Evolutionary conservation across 1,139 yeast species (phyloP).

Genomic region (Saccharomyces uvarum): DNA sequence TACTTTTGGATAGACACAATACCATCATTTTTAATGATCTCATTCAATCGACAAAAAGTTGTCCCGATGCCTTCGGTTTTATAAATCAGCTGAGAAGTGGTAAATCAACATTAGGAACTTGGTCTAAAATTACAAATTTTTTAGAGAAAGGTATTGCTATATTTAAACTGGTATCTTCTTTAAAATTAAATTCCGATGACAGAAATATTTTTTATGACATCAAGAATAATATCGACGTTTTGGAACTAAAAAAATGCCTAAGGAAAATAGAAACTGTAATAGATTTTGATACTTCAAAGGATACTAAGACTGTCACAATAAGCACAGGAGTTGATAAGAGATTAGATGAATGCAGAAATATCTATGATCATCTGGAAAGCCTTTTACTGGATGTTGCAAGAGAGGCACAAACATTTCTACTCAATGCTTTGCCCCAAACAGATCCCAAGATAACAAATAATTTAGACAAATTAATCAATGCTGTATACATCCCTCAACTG

Average conservation of each 20-base stretch:
- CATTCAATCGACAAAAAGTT: conserved; percentile 17
- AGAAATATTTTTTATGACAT: conserved; percentile 7
- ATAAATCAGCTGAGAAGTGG: conserved; percentile 29
- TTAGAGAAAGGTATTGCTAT: conserved; percentile 9
- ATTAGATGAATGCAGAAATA: conserved; percentile 32
- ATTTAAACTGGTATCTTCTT: conserved; percentile 5
- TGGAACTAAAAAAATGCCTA: conserved; percentile 10
- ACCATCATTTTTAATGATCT: conserved; percentile 12
- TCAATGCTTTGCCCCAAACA: conserved; percentile 2
- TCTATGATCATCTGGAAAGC: conserved; percentile 35
- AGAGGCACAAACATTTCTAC: conserved; percentile 8
- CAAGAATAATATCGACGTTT: conserved; percentile 7
- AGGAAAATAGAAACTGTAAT: conserved; percentile 23
- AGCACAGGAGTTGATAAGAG: conserved; percentile 29
- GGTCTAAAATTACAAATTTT: conserved; percentile 27
- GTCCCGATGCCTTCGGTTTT: conserved; percentile 28
- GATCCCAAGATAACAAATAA: conserved; percentile 9
- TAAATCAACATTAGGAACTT: conserved; percentile 18
- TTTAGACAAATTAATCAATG: conserved; percentile 26
- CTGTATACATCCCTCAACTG: conserved; percentile 40
- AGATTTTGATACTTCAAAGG: conserved; percentile 34
- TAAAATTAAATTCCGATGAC: conserved; percentile 1
- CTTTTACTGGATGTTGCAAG: conserved; percentile 29
- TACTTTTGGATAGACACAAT: conserved; percentile 21
- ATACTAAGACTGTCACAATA: conserved; percentile 31